Percentiles rank a stretch among this genome's conserved stretches.
These are phyloP conservation scores for Plasmopara viticola DNA, from an alignment of 352 stramenopile species.

Conservation along the genomic window DNA sequence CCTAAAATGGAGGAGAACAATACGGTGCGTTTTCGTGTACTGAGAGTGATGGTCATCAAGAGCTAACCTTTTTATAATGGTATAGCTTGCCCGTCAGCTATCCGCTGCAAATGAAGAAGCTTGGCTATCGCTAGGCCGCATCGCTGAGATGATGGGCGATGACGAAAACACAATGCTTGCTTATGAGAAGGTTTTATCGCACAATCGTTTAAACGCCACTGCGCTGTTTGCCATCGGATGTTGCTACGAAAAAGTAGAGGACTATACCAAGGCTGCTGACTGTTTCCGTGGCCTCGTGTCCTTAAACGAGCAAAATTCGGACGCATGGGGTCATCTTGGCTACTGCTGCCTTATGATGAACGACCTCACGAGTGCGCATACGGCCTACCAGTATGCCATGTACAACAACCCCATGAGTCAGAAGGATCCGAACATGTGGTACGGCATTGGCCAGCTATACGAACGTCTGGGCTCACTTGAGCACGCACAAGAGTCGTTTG, in stretches of 20 bases:
- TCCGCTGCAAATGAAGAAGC: slow-evolving; percentile 76
- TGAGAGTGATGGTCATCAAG: slow-evolving; percentile 15
- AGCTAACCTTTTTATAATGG: slow-evolving; percentile 5
- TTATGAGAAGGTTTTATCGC: slow-evolving; percentile 84
- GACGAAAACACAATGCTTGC: slow-evolving; percentile 85
- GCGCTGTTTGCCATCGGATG: slow-evolving; percentile 80
- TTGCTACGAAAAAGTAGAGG: slow-evolving; percentile 83
- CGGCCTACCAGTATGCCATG: slow-evolving; percentile 85
- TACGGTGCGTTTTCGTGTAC: slow-evolving; percentile 26
- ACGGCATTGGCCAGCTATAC: slow-evolving; percentile 83
- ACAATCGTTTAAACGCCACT: slow-evolving; percentile 81
- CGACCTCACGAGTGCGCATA: slow-evolving; percentile 81
- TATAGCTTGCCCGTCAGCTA: slow-evolving; percentile 60
- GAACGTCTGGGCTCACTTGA: slow-evolving; percentile 77
- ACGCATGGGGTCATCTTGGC: slow-evolving; percentile 77
- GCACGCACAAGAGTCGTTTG: slow-evolving; percentile 81
- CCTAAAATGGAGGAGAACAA: slow-evolving; percentile 81
- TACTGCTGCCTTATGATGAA: slow-evolving; percentile 89
- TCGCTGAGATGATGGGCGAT: slow-evolving; percentile 88
- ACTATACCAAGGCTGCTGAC: slow-evolving; percentile 83
- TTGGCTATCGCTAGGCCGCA: slow-evolving; percentile 75
- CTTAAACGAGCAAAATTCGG: slow-evolving; percentile 80
- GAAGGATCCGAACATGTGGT: slow-evolving; percentile 85
- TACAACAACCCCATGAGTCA: slow-evolving; percentile 87
- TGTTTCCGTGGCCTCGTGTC: slow-evolving; percentile 82